Conservation (phyloP, 192 early-diverging fungal genomes). For the Hyaloraphidium curvatum region DNA sequence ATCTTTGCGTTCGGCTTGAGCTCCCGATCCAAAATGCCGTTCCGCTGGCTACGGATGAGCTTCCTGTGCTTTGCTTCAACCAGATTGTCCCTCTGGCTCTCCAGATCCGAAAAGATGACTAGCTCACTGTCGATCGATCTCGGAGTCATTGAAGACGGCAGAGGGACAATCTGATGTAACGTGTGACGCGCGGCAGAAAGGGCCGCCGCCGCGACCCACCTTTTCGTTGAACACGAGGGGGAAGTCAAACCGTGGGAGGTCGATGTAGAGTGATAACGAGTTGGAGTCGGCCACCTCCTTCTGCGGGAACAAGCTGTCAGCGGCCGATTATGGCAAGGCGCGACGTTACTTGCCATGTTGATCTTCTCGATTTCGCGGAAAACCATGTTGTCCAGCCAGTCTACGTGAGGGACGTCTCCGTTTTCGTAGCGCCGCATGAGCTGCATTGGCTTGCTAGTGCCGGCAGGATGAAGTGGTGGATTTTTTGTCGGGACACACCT, state of each 20-base stretch:
- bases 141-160: too few species aligned
- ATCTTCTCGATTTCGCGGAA: conserved; percentile 78
- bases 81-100: conserved; percentile 76
- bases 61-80: conserved; percentile 88
- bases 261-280: conserved; percentile 59
- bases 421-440: conserved; percentile 65
- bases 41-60: conserved; percentile 72
- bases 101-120: conserved; percentile 57
- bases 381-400: conserved; percentile 83
- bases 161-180: too few species aligned
- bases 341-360: conserved; percentile 28
- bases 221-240: conserved; percentile 84
- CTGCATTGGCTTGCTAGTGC: conserved; percentile 8
- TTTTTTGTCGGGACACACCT: conserved; percentile 23
- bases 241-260: conserved; percentile 91
- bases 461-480: not conserved
- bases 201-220: conserved; percentile 9
- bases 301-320: conserved; percentile 7
- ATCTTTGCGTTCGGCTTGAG: conserved; percentile 93
- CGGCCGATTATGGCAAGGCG: not conserved
- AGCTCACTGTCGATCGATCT: conserved; percentile 13
- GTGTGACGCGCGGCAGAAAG: not conserved
- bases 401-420: conserved; percentile 64
- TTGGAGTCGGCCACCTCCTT: conserved; percentile 30
- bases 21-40: conserved; percentile 76